Evolutionary conservation across 768 basidiomycete genomes (phyloP).

Genomic region (Xerocomellus dryophilus): DNA sequence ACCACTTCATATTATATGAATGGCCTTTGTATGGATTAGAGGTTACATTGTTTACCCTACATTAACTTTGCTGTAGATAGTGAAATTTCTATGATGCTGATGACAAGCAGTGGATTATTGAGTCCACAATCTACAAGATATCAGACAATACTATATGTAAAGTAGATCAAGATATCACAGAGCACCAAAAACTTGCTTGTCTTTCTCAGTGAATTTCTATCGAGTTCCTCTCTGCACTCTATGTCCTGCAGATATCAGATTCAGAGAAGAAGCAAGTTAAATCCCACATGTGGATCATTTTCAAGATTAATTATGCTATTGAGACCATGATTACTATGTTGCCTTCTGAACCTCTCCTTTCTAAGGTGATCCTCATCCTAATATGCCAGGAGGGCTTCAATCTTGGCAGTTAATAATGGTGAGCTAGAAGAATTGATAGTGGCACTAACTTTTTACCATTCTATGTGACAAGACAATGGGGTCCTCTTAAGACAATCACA

Average conservation of each 20-base stretch:
- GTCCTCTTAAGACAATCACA: too few relatives aligned
- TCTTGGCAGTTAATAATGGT: too few relatives aligned
- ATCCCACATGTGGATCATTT: background rate
- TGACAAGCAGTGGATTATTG: fast-evolving
- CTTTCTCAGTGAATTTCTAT: background rate
- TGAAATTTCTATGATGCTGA: background rate
- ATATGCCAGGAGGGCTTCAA: background rate
- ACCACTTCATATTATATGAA: background rate
- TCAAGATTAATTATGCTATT: background rate
- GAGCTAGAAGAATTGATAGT: too few relatives aligned
- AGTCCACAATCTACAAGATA: too few relatives aligned
- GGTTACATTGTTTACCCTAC: too few relatives aligned
- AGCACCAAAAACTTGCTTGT: background rate
- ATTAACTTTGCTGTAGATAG: background rate
- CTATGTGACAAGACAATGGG: too few relatives aligned
- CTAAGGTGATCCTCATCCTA: background rate
- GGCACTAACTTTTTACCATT: too few relatives aligned
- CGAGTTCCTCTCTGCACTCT: background rate
- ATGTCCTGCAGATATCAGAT: background rate
- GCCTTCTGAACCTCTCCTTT: background rate
- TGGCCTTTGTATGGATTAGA: background rate
- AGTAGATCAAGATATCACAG: too few relatives aligned
- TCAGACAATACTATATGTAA: too few relatives aligned
- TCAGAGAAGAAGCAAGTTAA: background rate
- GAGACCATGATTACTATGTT: background rate